Percentiles rank a stretch among this genome's conserved stretches.
These are phyloP conservation scores for Royoungia palumana DNA, from an alignment of 768 basidiomycete genomes.

Conservation along the genomic window DNA sequence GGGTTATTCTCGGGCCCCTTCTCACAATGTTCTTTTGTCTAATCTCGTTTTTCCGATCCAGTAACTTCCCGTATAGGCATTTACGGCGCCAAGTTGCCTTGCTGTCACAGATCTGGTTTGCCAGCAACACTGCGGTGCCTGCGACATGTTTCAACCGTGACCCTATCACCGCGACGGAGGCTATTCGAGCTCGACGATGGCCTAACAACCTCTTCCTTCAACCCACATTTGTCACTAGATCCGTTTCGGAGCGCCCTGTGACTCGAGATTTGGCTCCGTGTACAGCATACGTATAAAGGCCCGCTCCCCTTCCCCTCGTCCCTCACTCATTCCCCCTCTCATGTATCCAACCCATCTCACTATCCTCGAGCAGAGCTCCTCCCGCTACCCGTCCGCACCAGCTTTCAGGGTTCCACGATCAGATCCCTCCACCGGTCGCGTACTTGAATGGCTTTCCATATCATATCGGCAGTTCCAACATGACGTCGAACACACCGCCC, in stretches of 20 bases:
- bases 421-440: conserved; percentile 39
- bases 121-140: conserved; percentile 30
- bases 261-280: conserved; percentile 13
- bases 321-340: conserved; percentile 9
- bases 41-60: conserved; percentile 22
- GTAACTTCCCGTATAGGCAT: conserved; percentile 12
- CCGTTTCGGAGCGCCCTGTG: conserved; percentile 28
- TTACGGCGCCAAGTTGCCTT: conserved; percentile 24
- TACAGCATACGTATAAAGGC: conserved; percentile 34
- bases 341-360: conserved; percentile 54
- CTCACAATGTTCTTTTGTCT: conserved; percentile 17
- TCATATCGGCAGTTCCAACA: conserved; percentile 60
- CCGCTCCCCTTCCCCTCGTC: conserved; percentile 3
- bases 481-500: conserved; percentile 65
- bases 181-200: conserved; percentile 28
- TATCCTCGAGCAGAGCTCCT: conserved; percentile 55
- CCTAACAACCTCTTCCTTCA: conserved; percentile 28
- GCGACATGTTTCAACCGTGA: conserved; percentile 34
- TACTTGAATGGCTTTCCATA: conserved; percentile 56
- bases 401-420: conserved; percentile 60
- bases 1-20: conserved; percentile 18
- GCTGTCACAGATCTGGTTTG: conserved; percentile 30
- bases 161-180: conserved; percentile 33
- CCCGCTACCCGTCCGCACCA: conserved; percentile 44
- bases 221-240: conserved; percentile 26